Evolutionary conservation across 257 asterid genomes (phyloP).

Genomic region (Fraxinus anomala): DNA sequence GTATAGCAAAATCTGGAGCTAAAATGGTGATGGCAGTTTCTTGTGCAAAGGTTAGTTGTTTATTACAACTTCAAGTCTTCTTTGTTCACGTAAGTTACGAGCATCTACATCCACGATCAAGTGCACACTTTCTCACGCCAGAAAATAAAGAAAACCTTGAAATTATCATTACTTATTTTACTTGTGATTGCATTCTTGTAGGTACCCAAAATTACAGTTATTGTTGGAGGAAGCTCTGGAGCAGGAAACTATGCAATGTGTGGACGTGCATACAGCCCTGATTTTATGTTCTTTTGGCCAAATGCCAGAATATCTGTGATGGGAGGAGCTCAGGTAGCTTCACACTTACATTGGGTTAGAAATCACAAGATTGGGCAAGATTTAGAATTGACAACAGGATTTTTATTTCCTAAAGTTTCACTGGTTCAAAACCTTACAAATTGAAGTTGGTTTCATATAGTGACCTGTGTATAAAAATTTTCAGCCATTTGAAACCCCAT

Average conservation of each 20-base stretch:
- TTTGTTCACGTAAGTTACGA: background rate
- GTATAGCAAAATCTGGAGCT: slow-evolving; percentile 98
- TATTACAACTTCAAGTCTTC: background rate
- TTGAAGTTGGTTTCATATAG: background rate
- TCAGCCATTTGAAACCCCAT: background rate
- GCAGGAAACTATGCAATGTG: slow-evolving; percentile 99
- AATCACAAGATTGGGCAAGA: background rate
- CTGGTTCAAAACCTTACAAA: background rate
- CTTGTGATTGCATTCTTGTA: slow-evolving; percentile 32
- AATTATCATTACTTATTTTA: background rate
- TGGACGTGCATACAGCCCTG: slow-evolving; percentile 94
- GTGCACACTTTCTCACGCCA: background rate
- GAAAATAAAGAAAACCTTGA: slow-evolving; percentile 9
- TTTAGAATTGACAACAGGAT: background rate
- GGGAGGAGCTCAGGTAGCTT: slow-evolving; percentile 96
- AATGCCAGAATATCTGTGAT: slow-evolving; percentile 93
- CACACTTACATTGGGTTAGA: background rate
- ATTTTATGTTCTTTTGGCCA: slow-evolving; percentile 95
- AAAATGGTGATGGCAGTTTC: slow-evolving; percentile 99
- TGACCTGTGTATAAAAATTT: background rate
- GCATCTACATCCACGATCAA: background rate
- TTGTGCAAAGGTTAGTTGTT: slow-evolving; percentile 79
- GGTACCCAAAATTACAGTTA: slow-evolving; percentile 90
- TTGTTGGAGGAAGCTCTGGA: slow-evolving; percentile 95
- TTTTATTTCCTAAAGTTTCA: background rate